Base-by-base conservation (phyloP, 306 rosid genomes). In the Fragaria vesca region DNA sequence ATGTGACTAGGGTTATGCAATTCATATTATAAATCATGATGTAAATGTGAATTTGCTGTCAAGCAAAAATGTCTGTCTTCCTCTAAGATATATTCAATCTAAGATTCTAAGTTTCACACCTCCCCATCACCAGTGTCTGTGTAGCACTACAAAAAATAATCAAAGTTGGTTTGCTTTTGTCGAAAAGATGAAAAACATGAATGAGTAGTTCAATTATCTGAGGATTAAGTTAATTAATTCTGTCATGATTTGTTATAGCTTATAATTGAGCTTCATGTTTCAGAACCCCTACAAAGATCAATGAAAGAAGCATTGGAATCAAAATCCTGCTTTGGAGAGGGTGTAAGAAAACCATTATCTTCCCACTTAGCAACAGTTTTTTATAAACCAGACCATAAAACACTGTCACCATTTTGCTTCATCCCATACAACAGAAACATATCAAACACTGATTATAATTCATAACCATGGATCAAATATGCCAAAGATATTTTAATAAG, bases 151-250 rank as follows among this genome's bases (percentile, higher is more conserved):
- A 45, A 57, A 34, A 65, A 65, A 65, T 15, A 30, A 36, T 46
- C 32, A 71, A n/a, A 38, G 65, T 55, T 55, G 42, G 38, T 78
- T 57, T 40, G 34, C 60, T 26, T 69, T 69, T 78, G 28, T 52
- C 48, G 30, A 54, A 65, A 71, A 36, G 36, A 4, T n/a, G 36
- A 8, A 58, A 67, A 55, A 76, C 28, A 66, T 52, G 55, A 42
- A 68, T 68, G 74, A 77, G 68, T 45, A 17, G 69, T 36, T 40
- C 3, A n/a, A 28, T 54, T 42, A 47, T 61, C 34, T 72, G 63
- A 50, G 42, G 66, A 47, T 71, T 71, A 71, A 72, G 58, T 62
- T 45, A 36, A 34, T 40, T 66, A 67, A 67, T 26, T 26, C 47
- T 34, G 66, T 43, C 72, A 13, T 48, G 73, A 66, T 34, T 48